Evolutionary conservation across 805 yeast species (phyloP).

Genomic region (Sugiyamaella valdiviana): DNA sequence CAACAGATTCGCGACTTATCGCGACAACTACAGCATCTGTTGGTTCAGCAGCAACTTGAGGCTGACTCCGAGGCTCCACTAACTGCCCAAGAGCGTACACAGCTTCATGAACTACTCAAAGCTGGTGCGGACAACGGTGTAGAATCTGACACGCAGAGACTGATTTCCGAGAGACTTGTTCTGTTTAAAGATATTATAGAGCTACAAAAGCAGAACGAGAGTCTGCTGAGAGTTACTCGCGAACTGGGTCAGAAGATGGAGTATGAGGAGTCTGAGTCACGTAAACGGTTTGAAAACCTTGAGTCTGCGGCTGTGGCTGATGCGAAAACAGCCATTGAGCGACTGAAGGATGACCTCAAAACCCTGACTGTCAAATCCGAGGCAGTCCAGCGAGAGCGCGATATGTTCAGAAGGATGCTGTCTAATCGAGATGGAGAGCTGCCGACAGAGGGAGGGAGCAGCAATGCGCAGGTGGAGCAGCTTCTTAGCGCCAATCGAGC

Average conservation of each 20-base stretch:
- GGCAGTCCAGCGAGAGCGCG: constrained; percentile 60
- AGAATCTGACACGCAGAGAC: constrained; percentile 58
- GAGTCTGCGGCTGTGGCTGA: constrained; percentile 31
- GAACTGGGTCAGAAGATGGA: constrained; percentile 69
- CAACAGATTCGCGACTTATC: constrained; percentile 68
- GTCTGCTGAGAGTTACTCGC: constrained; percentile 62
- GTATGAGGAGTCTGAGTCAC: constrained; percentile 41
- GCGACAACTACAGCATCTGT: constrained; percentile 69
- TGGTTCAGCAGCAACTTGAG: constrained; percentile 53
- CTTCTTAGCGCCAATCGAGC: constrained; percentile 19
- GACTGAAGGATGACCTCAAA: constrained; percentile 33
- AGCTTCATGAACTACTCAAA: constrained; percentile 50
- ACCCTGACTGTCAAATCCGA: constrained; percentile 46
- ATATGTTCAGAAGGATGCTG: constrained; percentile 45
- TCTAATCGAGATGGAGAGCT: constrained; percentile 47
- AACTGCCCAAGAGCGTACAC: constrained; percentile 56
- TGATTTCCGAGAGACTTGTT: constrained; percentile 69
- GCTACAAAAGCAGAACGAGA: constrained; percentile 67
- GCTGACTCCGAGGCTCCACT: constrained; percentile 57
- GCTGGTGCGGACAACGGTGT: constrained; percentile 16
- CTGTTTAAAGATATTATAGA: constrained; percentile 62
- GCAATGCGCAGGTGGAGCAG: constrained; percentile 10
- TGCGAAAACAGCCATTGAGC: constrained; percentile 31
- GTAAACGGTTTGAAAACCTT: constrained; percentile 20
- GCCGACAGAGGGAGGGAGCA: constrained; percentile 48